phyloP scores from a whole-genome alignment of 768 basidiomycete genomes.

The Kwoniella sp. region DNA sequence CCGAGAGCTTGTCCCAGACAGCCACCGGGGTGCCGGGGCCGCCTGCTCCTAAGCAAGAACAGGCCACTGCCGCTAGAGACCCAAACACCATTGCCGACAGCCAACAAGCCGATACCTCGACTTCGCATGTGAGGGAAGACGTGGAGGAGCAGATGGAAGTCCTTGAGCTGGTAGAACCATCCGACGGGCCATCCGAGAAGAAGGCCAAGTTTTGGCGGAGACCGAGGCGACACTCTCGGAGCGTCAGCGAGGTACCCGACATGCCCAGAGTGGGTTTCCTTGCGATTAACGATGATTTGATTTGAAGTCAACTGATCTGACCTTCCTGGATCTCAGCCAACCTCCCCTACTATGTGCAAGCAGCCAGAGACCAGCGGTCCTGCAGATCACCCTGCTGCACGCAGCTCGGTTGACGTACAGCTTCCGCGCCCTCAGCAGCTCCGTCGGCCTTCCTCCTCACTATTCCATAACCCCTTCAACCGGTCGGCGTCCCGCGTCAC shows the following conservation, averaged over 20 bases:
- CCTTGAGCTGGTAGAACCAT: no score
- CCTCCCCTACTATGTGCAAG: no score
- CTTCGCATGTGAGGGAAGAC: no score
- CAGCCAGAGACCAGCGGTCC: no score
- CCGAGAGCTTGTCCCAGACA: no score
- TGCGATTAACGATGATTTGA: neutral
- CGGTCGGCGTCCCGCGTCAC: constrained; percentile 31
- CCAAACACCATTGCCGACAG: no score
- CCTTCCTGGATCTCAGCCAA: no score
- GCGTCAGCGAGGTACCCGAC: constrained; percentile 8
- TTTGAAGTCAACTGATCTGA: neutral
- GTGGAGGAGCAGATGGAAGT: constrained; percentile 19
- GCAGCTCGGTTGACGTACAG: neutral
- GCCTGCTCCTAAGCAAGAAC: no score
- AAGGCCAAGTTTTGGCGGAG: constrained; percentile 28
- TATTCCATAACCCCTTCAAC: constrained; percentile 31
- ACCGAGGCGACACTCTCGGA: constrained; percentile 14
- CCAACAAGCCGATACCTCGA: no score
- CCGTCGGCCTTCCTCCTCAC: constrained; percentile 31
- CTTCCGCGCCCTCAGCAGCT: constrained; percentile 15
- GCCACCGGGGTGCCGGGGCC: no score
- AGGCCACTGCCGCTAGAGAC: no score
- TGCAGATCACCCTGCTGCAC: constrained; percentile 1
- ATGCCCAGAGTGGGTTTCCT: constrained; percentile 16
- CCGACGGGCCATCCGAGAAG: no score